Conservation (phyloP, 2,329 filamentous ascomycete genomes). For the Talaromyces sp. region DNA sequence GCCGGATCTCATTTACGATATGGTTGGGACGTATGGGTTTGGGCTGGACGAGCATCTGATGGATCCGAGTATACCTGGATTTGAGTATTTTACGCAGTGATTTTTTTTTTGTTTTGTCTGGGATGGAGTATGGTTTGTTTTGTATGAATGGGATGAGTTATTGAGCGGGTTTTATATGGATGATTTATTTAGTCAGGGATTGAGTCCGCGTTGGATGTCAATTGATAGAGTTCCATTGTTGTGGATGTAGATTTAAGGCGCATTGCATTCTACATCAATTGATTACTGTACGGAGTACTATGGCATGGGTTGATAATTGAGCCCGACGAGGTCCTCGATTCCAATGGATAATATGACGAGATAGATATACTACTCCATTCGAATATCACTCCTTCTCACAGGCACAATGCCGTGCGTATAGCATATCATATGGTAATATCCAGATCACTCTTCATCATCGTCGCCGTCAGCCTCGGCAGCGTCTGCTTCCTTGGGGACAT, state of each 20-base stretch:
- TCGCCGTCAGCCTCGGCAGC: constrained; percentile 17
- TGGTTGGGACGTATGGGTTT: constrained; percentile 41
- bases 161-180: background rate
- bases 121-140: background rate
- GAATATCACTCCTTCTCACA: background rate
- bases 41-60: constrained; percentile 37
- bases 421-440: background rate
- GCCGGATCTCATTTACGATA: constrained; percentile 37
- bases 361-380: background rate
- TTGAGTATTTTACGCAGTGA: constrained; percentile 32
- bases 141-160: background rate
- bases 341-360: background rate
- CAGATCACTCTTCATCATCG: constrained; percentile 4
- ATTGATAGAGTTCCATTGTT: too few species aligned
- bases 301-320: background rate
- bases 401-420: background rate
- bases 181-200: background rate
- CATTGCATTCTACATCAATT: background rate
- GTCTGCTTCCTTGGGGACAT: constrained; percentile 11
- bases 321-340: background rate
- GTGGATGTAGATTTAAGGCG: too few species aligned
- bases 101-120: background rate
- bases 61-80: constrained; percentile 38
- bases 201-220: background rate
- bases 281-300: background rate